Base-by-base conservation (phyloP, 2,329 filamentous ascomycete genomes). In the Parafenestella ontariensis region DNA sequence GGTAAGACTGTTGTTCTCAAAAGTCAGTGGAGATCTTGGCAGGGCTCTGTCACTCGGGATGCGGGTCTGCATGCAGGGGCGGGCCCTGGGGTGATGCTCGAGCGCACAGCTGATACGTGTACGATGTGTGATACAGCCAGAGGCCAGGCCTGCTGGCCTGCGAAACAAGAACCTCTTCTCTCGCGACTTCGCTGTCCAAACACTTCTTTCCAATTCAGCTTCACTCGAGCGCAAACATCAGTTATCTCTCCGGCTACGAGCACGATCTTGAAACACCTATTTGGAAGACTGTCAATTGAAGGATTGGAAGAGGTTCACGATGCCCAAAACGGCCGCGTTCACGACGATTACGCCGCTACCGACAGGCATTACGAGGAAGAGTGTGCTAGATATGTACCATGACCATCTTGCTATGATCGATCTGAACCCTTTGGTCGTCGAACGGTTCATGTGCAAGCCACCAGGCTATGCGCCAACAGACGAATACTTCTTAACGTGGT, bases 351-450 rank as follows among this genome's bases (percentile, higher is more conserved):
- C 90, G 24, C 89, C 91, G 17, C 82, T 96, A 28, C 92, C 92
- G 8, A 65, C 84, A 2, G 80, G 81, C 63, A 84, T 95, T 61
- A 81, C 86, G 43, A 85, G 91, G 49, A 82, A 89, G 62, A 83
- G 85, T n/a, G 90, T 91, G 37, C 73, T 96, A 59, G 82, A 85
- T 49, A 90, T 91, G 62, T 86, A 96, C 28, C 90, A 92, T 74
- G 83, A 89, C 74, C 91, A 96, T 76, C 74, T 83, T 45, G 87
- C 87, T 65, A 96, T 96, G 88, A 96, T 96, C 68, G 89, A 94
- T 70, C 81, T 96, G 52, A 96, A 96, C 74, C 92, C 92, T 1
- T 82, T 96, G 43, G 89, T 96, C 50, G 86, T 89, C 58, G 87
- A 89, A 56, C 85, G 90, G 52, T 83, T 87, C 62, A 82, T 81